These are phyloP conservation scores for Aspergillus sp. DNA, from an alignment of 2,329 filamentous ascomycete genomes.

Conservation along the genomic window DNA sequence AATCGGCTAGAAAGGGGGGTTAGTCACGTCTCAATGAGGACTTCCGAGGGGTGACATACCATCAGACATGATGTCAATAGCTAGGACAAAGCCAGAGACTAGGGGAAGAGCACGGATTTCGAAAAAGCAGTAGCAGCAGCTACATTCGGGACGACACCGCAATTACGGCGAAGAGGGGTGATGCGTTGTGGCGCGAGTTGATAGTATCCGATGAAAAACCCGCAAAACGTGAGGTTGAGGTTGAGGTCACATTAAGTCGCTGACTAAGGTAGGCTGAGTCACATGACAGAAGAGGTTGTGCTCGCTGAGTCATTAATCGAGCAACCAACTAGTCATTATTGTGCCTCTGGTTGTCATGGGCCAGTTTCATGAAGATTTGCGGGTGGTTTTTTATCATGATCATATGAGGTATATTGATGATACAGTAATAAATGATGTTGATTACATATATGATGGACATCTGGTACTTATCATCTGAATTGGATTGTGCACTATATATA, in stretches of 20 bases:
- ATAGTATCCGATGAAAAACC: conserved; percentile 17
- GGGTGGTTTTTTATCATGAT: too few species aligned
- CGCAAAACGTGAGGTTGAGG: conserved; percentile 3
- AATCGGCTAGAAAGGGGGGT: conserved; percentile 59
- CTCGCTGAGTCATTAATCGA: background rate
- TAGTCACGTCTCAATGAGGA: conserved; percentile 17
- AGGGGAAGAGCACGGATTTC: conserved; percentile 24
- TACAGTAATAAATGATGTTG: too few species aligned
- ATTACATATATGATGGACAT: too few species aligned
- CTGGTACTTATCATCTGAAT: too few species aligned
- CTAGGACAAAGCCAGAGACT: conserved; percentile 21
- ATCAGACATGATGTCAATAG: conserved; percentile 41
- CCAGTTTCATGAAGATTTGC: too few species aligned
- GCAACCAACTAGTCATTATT: background rate
- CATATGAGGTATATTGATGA: too few species aligned
- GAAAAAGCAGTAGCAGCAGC: conserved; percentile 25
- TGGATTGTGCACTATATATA: too few species aligned
- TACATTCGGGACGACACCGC: conserved; percentile 37
- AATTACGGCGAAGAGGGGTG: conserved; percentile 25
- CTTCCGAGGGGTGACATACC: conserved; percentile 29
- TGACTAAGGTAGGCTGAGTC: background rate
- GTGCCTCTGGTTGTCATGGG: background rate
- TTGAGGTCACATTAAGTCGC: conserved; percentile 9
- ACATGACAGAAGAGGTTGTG: background rate
- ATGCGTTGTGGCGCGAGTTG: conserved; percentile 14